A percentile compares a stretch with the other conserved stretches of the same genome.
phyloP scores from a whole-genome alignment of 208 protist genomes.

The Trypanosoma congolense region DNA sequence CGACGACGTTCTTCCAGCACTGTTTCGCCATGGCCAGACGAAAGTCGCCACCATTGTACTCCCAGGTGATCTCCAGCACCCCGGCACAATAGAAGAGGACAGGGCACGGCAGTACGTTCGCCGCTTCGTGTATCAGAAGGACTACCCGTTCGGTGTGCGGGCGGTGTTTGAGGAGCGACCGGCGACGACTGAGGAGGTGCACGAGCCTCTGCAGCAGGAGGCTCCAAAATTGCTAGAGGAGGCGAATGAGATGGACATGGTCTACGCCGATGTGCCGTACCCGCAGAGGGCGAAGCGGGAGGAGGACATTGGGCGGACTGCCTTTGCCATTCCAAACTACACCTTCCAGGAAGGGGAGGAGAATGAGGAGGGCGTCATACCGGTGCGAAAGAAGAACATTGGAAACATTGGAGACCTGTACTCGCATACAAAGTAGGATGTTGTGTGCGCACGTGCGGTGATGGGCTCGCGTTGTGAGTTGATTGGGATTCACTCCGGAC shows the following conservation, averaged over 20 bases:
- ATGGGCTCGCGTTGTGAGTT: no score
- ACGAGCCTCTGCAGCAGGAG: slow-evolving; percentile 35
- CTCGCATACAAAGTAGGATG: slow-evolving; percentile 22
- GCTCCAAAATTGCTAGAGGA: slow-evolving; percentile 72
- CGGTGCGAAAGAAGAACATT: slow-evolving; percentile 41
- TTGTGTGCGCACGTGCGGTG: no score
- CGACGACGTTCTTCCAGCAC: slow-evolving; percentile 49
- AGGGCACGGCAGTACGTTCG: slow-evolving; percentile 55
- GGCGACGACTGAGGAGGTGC: slow-evolving; percentile 40
- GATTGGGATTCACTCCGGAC: no score
- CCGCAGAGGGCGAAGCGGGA: slow-evolving; percentile 34
- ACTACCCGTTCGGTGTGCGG: slow-evolving; percentile 78
- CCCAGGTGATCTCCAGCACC: slow-evolving; percentile 72
- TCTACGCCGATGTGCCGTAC: slow-evolving; percentile 73
- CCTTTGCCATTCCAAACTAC: slow-evolving; percentile 61
- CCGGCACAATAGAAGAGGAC: slow-evolving; percentile 62
- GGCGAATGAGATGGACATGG: slow-evolving; percentile 71
- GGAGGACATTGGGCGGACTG: slow-evolving; percentile 31
- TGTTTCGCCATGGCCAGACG: slow-evolving; percentile 64
- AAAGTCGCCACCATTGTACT: slow-evolving; percentile 80
- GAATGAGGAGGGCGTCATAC: slow-evolving; percentile 70
- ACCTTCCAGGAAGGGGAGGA: slow-evolving; percentile 64
- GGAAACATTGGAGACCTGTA: slow-evolving; percentile 21
- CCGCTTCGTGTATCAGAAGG: slow-evolving; percentile 81
- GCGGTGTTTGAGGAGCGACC: slow-evolving; percentile 81